Evolutionary conservation across 192 early-diverging fungal genomes (phyloP).

Genomic region (Ramicandelaber brevisporus): DNA sequence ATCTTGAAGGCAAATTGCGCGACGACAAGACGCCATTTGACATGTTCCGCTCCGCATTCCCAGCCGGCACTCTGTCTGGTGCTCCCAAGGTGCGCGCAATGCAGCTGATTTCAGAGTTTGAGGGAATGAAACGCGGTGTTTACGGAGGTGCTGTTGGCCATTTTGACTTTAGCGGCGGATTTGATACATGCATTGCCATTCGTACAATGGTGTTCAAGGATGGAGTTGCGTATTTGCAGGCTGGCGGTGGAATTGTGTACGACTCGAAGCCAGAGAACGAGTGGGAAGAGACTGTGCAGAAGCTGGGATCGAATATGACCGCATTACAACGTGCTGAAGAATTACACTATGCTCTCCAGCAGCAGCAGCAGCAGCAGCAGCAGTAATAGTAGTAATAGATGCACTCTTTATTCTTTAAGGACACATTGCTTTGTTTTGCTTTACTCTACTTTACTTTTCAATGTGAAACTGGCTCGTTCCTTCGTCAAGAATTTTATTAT

Average conservation of each 20-base stretch:
- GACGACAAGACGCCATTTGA: slow-evolving; percentile 78
- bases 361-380: slow-evolving; percentile 13
- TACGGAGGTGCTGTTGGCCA: slow-evolving; percentile 82
- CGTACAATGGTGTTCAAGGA: slow-evolving; percentile 98
- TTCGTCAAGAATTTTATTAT: too few relatives aligned
- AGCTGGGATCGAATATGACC: slow-evolving; percentile 73
- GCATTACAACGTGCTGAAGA: slow-evolving; percentile 70
- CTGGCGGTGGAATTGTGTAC: slow-evolving; percentile 88
- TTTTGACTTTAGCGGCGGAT: slow-evolving; percentile 73
- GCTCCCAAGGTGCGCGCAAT: slow-evolving; percentile 96
- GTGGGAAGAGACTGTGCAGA: slow-evolving; percentile 91
- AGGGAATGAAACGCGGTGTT: slow-evolving; percentile 78
- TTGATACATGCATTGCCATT: slow-evolving; percentile 97
- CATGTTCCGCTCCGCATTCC: slow-evolving; percentile 93
- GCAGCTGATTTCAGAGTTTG: slow-evolving; percentile 75
- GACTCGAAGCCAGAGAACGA: slow-evolving; percentile 79
- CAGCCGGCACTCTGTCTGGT: slow-evolving; percentile 93
- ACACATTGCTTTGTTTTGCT: too few relatives aligned
- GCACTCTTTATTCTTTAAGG: too few relatives aligned
- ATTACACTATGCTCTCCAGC: slow-evolving; percentile 41
- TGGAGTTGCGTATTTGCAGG: slow-evolving; percentile 81
- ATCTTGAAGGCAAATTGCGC: slow-evolving; percentile 74
- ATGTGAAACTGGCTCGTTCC: too few relatives aligned
- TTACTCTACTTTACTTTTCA: too few relatives aligned
- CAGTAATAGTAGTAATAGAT: too few relatives aligned